Base-by-base conservation (phyloP, 2,329 filamentous ascomycete genomes). In the Rhynchosporium graminicola region DNA sequence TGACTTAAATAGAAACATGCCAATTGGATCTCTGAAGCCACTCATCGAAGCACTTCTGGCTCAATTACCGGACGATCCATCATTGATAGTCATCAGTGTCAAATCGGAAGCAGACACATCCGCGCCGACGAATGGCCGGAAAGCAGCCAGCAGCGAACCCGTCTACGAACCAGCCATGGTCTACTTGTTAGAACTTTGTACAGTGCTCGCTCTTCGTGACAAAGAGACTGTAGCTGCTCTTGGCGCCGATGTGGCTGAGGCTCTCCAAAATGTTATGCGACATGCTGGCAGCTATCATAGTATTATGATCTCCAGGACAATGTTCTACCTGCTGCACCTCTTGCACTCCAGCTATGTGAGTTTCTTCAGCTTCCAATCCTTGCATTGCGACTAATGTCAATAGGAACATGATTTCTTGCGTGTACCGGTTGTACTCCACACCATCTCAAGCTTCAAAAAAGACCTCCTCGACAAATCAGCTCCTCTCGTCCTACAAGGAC, bases 171-270 rank as follows among this genome's bases (percentile, higher is more conserved):
- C 95, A 1, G 87, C 88, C 1, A 82, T 95, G 57, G 88, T 96
- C 0, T 99, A 96, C 72, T 84, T 97, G n/a, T 80, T 99, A 10
- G 95, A 99, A 73, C 83, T 98, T 63, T 90, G 90, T 43, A 97
- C 95, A 0, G 83, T 93, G 1, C 79, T 98, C 40, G 88, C 90
- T 7, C 81, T 96, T 9, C 84, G 90, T 61, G 89, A 97, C 71
- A 80, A 87, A 15, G 83, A 89, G 65, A 91, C 91, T 0, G 82
- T 95, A 36, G 82, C 85, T 64, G 78, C 81, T 6, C 82, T 97
- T 46, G 93, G 93, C 4, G 92, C 93, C 72, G 83, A 85, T 62
- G 87, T 98, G 9, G 88, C 92, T 26, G 88, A 92, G 68, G 86
- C 88, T 6, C 78, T 98, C n/a, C 89, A 96, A 69, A 86, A 84